Conservation (phyloP, 306 rosid genomes). For the Canavalia gladiata region DNA sequence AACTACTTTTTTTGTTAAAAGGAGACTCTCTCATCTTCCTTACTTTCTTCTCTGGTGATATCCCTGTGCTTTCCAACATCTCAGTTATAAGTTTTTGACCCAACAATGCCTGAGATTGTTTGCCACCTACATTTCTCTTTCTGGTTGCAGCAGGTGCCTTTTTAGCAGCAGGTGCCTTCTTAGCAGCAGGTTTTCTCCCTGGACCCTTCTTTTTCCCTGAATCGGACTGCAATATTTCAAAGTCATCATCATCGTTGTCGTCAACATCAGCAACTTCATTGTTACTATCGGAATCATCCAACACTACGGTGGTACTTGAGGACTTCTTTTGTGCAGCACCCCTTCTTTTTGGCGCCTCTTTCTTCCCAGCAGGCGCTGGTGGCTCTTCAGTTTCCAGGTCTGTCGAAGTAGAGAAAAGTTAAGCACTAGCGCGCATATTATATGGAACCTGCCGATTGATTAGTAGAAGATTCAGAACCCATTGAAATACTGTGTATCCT, state of each 20-base stretch:
- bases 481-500: not conserved
- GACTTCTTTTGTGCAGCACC: constrained; percentile 67
- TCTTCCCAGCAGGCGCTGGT: constrained; percentile 61
- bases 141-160: constrained; percentile 59
- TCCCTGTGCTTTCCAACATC: constrained; percentile 61
- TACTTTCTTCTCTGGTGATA: constrained; percentile 87
- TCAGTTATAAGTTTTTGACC: constrained; percentile 80
- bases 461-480: not conserved
- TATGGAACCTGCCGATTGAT: not conserved
- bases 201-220: constrained; percentile 59
- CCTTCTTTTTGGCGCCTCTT: constrained; percentile 51
- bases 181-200: constrained; percentile 70
- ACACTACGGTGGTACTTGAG: constrained; percentile 42
- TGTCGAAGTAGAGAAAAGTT: constrained; percentile 34
- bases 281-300: constrained; percentile 56
- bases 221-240: constrained; percentile 47
- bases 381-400: constrained; percentile 70
- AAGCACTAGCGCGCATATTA: not conserved
- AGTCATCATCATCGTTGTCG: constrained; percentile 47
- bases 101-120: constrained; percentile 51
- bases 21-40: constrained; percentile 94
- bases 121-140: constrained; percentile 60
- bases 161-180: constrained; percentile 45
- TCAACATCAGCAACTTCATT: constrained; percentile 38
- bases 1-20: constrained; percentile 85